Evolutionary conservation across 176 grass and related monocot species (phyloP), one percentile per base, ranked within the genome.

Genomic region (Chrysopogon serrulatus): DNA sequence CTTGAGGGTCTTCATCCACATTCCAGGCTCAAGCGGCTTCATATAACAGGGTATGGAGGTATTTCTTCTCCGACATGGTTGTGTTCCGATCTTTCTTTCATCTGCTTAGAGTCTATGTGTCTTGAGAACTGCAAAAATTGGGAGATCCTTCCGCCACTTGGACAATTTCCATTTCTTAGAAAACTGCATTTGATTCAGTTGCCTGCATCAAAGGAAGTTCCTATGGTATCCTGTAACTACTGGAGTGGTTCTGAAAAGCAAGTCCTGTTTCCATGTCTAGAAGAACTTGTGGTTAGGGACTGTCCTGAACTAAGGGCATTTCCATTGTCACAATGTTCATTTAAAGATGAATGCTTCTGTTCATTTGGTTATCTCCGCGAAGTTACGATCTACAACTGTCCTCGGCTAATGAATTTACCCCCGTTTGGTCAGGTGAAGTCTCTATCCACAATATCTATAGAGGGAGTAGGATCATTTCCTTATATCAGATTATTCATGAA

Each of bases 401-500:
- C 67, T 7, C 67, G 13, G 23, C 67, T 70, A 70, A 39, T 70
- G 67, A 70, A 70, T 70, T 70, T 70, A 42, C 67, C 67, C 13
- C 67, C 67, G 26, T 42, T 70, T 42, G 67, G 67, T 70, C 67
- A 70, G 21, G 21, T 70, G 37, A 69, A 26, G 37, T 70, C 37
- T 70, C 12, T 70, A 42, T 70, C 67, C 10, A 70, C 39, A 70
- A 70, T 70, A 41, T 70, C 36, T 10, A 70, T 70, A 26, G 67
- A 42, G 34, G 36, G 36, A 70, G 67, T 70, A 40, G 67, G 67
- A 42, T 42, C 67, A 70, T 70, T 70, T 70, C 67, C 37, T 42
- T 23, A 42, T 23, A 70, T 70, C 67, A 70, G 37, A 70, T 70
- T 70, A n/a, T 70, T 70, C 67, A 70, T 70, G 67, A 70, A 70